A percentile compares a stretch with the other conserved stretches of the same genome.
Conservation (phyloP, 2,329 filamentous ascomycete species). For the Nemania sp. region DNA sequence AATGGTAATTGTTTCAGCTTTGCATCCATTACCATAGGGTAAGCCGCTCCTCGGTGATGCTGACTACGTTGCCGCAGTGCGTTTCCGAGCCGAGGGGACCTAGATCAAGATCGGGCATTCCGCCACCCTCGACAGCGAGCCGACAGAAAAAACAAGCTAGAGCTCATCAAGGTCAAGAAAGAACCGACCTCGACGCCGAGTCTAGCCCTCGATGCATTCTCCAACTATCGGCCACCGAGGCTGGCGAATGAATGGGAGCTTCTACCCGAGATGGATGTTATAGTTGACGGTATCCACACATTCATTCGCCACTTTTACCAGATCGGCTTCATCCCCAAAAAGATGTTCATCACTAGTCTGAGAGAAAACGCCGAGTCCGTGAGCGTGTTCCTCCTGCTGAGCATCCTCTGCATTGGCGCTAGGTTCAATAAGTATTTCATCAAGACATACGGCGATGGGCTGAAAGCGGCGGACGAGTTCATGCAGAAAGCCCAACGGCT, state of each 20-base stretch:
- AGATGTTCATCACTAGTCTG: constrained; percentile 54
- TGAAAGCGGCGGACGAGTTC: constrained; percentile 58
- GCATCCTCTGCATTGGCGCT: constrained; percentile 61
- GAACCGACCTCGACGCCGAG: constrained; percentile 33
- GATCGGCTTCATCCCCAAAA: constrained; percentile 62
- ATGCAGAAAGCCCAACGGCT: constrained; percentile 55
- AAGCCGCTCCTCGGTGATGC: neutral
- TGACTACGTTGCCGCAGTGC: constrained; percentile 43
- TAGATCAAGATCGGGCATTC: constrained; percentile 59
- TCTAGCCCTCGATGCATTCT: constrained; percentile 30
- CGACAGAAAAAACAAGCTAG: constrained; percentile 49
- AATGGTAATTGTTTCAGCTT: constrained; percentile 49
- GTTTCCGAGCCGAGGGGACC: constrained; percentile 58
- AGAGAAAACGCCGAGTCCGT: constrained; percentile 52
- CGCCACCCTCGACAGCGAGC: constrained; percentile 58
- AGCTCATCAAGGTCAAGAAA: constrained; percentile 36
- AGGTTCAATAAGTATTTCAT: constrained; percentile 56
- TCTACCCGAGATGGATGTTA: constrained; percentile 53
- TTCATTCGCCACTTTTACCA: constrained; percentile 63
- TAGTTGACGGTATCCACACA: constrained; percentile 57
- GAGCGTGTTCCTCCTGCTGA: constrained; percentile 59
- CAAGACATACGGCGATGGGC: constrained; percentile 54
- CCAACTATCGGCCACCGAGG: constrained; percentile 44
- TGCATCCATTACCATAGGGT: neutral
- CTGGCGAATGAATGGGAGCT: constrained; percentile 52